These are phyloP conservation scores for Ophiostoma pallidulum DNA, from an alignment of 2,329 filamentous ascomycete species.

Conservation along the genomic window DNA sequence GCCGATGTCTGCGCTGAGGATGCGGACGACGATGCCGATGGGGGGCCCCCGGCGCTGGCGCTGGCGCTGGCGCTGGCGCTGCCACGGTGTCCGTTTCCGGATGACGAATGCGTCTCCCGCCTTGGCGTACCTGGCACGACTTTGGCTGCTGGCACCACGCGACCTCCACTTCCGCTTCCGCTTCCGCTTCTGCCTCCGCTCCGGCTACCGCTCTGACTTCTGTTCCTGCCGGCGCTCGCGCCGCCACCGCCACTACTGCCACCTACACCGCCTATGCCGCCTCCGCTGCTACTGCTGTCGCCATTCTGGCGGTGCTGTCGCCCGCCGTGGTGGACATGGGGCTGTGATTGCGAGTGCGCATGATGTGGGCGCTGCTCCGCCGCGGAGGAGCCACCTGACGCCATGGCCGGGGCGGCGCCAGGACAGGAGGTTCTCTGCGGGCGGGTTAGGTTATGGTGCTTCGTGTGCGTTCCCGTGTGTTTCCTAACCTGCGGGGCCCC, in stretches of 20 bases:
- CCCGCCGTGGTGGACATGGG: slow-evolving; percentile 5
- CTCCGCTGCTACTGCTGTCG: not conserved
- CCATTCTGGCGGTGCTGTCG: slow-evolving; percentile 1
- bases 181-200: slow-evolving; percentile 1
- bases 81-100: slow-evolving; percentile 6
- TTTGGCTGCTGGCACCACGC: slow-evolving; percentile 15
- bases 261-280: not conserved
- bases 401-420: slow-evolving; percentile 12
- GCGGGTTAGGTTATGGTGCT: not conserved
- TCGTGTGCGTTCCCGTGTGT: not conserved
- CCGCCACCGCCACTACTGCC: not conserved
- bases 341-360: not conserved
- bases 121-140: slow-evolving; percentile 18
- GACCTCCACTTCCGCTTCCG: slow-evolving; percentile 1
- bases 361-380: slow-evolving; percentile 8
- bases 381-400: slow-evolving; percentile 11
- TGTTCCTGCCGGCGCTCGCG: not conserved
- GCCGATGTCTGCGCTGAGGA: slow-evolving; percentile 7
- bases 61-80: slow-evolving; percentile 22
- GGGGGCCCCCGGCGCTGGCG: slow-evolving; percentile 27
- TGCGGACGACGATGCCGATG: slow-evolving; percentile 8
- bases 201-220: not conserved
- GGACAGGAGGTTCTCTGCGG: not conserved
- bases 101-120: slow-evolving; percentile 10
- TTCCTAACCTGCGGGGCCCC: too few species aligned